Evolutionary conservation across 2,329 filamentous ascomycete species (phyloP), one percentile per base, ranked within the genome.

Genomic region (Chaetomium globosum): DNA sequence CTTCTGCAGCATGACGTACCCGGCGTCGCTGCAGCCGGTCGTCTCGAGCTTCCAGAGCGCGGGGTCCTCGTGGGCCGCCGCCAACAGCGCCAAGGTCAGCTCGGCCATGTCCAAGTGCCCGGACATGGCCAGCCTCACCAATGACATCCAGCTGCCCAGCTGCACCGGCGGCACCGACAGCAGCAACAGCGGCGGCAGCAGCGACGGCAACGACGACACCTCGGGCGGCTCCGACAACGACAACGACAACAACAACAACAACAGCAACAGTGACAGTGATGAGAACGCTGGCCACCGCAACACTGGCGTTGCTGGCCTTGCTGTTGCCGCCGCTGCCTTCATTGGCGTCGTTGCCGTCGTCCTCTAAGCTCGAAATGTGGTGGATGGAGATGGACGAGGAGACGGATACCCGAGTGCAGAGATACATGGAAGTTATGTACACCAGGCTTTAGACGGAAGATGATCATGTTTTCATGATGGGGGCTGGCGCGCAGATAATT

Each of bases 81-180:
- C 53, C 54, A 56, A 73, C 70, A 69, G 67, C 62, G 67, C 49
- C 59, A 68, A 65, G 21, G 63, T 73, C 23, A 16, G 19, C 51
- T 70, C 67, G 36, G 71, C 71, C 13, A 33, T 75, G 9, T 68
- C 66, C 39, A 8, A 69, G 59, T 77, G 75, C 69, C 71, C 73
- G 26, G 46, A 69, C 13, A 66, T 69, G 63, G 36, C 23, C 30
- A 63, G 62, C 59, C 55, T 59, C 49, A 61, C 67, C 21, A 33
- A 64, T n/a, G 19, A 10, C 46, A n/a, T 48, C 8, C 31, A 63
- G 39, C 51, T 65, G 13, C 33, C 62, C 39, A 53, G 59, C 19
- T 16, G 31, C 9, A 51, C 52, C 36, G 63, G 23, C 49, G 49
- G 21, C 43, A 9, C 16, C 58, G 28, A 16, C 54, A 26, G 23